Percentiles rank a stretch among this genome's conserved stretches.
These are phyloP conservation scores for Xylaria cubensis DNA, from an alignment of 495 filamentous ascomycete species.

Conservation along the genomic window DNA sequence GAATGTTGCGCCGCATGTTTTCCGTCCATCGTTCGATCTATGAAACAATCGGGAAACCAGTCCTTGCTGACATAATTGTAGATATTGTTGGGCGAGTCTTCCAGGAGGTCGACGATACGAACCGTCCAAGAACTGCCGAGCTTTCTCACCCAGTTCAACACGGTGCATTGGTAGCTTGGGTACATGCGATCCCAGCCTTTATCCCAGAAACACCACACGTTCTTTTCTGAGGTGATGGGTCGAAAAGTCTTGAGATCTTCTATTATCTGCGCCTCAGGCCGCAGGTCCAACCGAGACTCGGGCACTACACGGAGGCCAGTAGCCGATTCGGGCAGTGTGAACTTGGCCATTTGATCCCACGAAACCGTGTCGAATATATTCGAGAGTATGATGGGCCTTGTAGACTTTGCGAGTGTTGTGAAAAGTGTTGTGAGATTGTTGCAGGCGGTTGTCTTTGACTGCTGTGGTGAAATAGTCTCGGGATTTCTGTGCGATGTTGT, in stretches of 20 bases:
- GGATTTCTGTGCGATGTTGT: not conserved
- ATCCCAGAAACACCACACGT: conserved; percentile 56
- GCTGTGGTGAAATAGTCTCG: not conserved
- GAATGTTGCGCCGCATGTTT: conserved; percentile 43
- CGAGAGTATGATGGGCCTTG: not conserved
- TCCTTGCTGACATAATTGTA: conserved; percentile 36
- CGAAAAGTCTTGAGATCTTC: conserved; percentile 29
- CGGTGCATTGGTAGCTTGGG: conserved; percentile 44
- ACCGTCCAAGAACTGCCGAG: conserved; percentile 41
- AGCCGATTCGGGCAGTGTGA: conserved; percentile 28
- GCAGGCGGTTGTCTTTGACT: not conserved
- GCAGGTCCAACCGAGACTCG: conserved; percentile 31
- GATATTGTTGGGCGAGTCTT: conserved; percentile 37
- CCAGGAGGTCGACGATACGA: conserved; percentile 36
- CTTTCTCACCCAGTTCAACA: conserved; percentile 41
- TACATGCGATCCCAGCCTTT: conserved; percentile 45
- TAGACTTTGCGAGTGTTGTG: not conserved
- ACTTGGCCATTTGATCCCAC: conserved; percentile 22
- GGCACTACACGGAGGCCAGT: conserved; percentile 32
- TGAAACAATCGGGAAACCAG: conserved; percentile 43
- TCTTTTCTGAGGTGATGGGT: conserved; percentile 48
- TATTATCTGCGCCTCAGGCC: conserved; percentile 33
- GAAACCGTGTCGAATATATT: not conserved
- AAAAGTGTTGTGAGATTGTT: not conserved
- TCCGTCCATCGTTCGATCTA: conserved; percentile 44